These are phyloP conservation scores for Patellaria atrata DNA, from an alignment of 495 filamentous ascomycete genomes.

Conservation along the genomic window DNA sequence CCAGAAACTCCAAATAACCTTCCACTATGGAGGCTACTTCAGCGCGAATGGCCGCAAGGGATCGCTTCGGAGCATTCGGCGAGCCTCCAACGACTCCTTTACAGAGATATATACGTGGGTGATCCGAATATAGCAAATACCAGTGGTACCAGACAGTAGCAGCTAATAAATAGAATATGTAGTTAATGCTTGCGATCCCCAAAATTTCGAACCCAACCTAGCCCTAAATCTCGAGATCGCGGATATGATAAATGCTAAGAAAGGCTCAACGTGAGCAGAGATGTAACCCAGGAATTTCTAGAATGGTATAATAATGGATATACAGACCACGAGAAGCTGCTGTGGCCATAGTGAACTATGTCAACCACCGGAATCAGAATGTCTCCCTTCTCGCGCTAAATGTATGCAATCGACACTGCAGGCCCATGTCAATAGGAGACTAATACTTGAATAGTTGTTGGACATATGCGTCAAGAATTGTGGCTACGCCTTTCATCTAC, in stretches of 20 bases:
- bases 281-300: too few species aligned
- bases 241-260: constrained; percentile 94
- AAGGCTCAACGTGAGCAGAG: constrained; percentile 80
- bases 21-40: constrained; percentile 77
- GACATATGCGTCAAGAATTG: constrained; percentile 99
- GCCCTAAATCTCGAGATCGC: constrained; percentile 92
- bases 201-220: constrained; percentile 94
- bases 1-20: too few species aligned
- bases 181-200: constrained; percentile 87
- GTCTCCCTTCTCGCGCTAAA: constrained; percentile 74
- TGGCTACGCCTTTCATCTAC: constrained; percentile 96
- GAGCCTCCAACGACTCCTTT: constrained; percentile 69
- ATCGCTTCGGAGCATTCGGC: constrained; percentile 78
- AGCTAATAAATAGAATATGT: constrained; percentile 6
- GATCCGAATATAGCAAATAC: neutral
- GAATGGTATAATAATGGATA: too few species aligned
- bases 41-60: constrained; percentile 85
- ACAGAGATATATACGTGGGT: constrained; percentile 77
- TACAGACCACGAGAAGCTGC: constrained; percentile 80
- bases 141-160: neutral
- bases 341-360: constrained; percentile 79
- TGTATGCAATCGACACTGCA: constrained; percentile 11
- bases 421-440: neutral
- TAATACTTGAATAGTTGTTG: constrained; percentile 49
- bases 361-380: constrained; percentile 94